Evolutionary conservation across 768 basidiomycete genomes (phyloP), one percentile per base, ranked within the genome.

Genomic region (Russula compacta): DNA sequence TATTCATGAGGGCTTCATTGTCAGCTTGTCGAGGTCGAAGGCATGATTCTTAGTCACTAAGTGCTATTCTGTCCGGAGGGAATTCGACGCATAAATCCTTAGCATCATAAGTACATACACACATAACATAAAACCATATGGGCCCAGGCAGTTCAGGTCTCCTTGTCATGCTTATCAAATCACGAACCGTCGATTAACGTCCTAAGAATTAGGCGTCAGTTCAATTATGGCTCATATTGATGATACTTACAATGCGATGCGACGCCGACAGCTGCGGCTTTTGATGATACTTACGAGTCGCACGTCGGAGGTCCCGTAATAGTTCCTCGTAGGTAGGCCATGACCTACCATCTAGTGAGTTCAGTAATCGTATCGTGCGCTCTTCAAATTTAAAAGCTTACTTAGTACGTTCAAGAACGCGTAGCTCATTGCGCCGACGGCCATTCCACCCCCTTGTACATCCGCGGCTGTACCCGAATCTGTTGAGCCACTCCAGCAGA

Each of bases 371-470:
- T 15, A 14, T 4, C 17, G n/a, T 10, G 24, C 2, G 8, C 43
- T 35, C 9, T 15, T 38, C 19, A 14, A 44, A 9, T n/a, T 7
- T 24, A 10, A 33, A 29, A 35, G 33, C 56, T 14, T 3, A 65
- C 66, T 33, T 39, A 66, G 39, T 33, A 44, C 64, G 35, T 33
- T 66, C 48, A 66, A 35, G 48, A 66, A 65, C 17, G 64, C 66
- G 40, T 61, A 62, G 60, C 66, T 66, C 66, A 66, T 66, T 24
- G 66, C 66, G 35, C 66, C 66, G 33, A 66, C 66, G 3, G 63
- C 56, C 12, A 66, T 50, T 29, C 64, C 60, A 4, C 54, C 60
- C 19, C 40, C 52, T 0, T 50, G 39, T 38, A 55, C 46, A 42
- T 61, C 66, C 7, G 49, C 46, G 9, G 64, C 33, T n/a, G 56